Evolutionary conservation across 148 eudicot genomes (phyloP), one percentile per base, ranked within the genome.

Genomic region (Bassia scoparia): DNA sequence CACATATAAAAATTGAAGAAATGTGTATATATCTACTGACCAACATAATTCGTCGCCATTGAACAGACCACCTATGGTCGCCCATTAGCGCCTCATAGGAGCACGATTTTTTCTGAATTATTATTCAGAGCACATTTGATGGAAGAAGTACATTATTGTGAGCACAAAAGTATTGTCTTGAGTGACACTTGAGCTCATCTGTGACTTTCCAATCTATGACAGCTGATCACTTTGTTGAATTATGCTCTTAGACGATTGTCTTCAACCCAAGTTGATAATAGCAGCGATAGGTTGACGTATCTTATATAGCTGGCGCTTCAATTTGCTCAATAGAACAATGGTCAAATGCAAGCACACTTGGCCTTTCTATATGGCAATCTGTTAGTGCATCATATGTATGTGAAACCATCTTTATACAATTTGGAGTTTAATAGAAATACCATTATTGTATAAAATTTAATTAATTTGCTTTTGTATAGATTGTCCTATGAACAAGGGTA

Each of bases 161-260:
- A 26, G 72, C 60, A 71, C 78, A 75, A 31, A 67, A 75, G 46
- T 54, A 67, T 67, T 56, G 12, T 75, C 64, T n/a, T n/a, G n/a
- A 35, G 66, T 75, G 29, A 38, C 63, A 75, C 31, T 67, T 75
- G 14, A 75, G 43, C 56, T 67, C 78, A 15, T 67, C 34, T 67
- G n/a, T 75, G 78, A 7, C 78, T 72, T 75, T 75, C 78, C 11
- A 31, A 50, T 41, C 43, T 75, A 14, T 66, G 62, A 41, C n/a
- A 67, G 35, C 62, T 75, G 71, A 67, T 71, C 66, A 71, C 67
- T 75, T 67, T 43, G 20, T 5, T 27, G 7, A 34, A 41, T 5
- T 24, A 43, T 3, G n/a, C n/a, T 66, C 18, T 29, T 56, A 2
- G 61, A 24, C 24, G 15, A 38, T 30, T 61, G 38, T 61, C 18